Evolutionary conservation across 768 basidiomycete species (phyloP).

Genomic region (Boletus reticuloceps): DNA sequence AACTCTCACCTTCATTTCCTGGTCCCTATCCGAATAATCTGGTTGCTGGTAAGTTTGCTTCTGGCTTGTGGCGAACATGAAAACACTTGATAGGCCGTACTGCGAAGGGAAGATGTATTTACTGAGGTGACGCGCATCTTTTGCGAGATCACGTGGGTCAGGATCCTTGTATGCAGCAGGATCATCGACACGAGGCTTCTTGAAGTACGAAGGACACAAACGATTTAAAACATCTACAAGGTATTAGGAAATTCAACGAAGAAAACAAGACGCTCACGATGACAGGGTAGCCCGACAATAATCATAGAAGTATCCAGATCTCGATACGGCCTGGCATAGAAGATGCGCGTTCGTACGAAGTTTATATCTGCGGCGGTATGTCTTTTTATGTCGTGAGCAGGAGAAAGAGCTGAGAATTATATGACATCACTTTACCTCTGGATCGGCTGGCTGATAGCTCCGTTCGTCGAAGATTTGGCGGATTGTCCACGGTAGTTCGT

Average conservation of each 20-base stretch:
- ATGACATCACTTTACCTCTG: slow-evolving; percentile 16
- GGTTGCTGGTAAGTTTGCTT: slow-evolving; percentile 37
- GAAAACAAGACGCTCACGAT: slow-evolving; percentile 46
- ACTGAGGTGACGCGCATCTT: slow-evolving; percentile 58
- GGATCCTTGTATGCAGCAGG: slow-evolving; percentile 39
- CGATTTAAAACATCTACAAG: slow-evolving; percentile 63
- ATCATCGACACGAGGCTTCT: slow-evolving; percentile 25
- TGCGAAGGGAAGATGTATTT: slow-evolving; percentile 88
- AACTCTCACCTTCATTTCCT: slow-evolving; percentile 60
- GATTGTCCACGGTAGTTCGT: slow-evolving; percentile 1
- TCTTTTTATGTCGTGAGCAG: slow-evolving; percentile 25
- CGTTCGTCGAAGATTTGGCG: slow-evolving; percentile 5
- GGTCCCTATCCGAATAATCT: slow-evolving; percentile 60
- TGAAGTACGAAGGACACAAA: slow-evolving; percentile 44
- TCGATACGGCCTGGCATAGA: slow-evolving; percentile 62
- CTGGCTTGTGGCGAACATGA: slow-evolving; percentile 30
- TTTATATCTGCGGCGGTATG: slow-evolving; percentile 49
- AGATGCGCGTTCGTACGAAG: slow-evolving; percentile 55
- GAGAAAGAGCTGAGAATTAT: background rate
- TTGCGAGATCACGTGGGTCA: slow-evolving; percentile 45
- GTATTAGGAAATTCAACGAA: background rate
- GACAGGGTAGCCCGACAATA: slow-evolving; percentile 62
- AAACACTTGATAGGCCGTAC: slow-evolving; percentile 64
- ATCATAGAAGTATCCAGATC: slow-evolving; percentile 50
- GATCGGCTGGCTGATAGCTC: slow-evolving; percentile 6